Conservation (phyloP, 768 basidiomycete species). For the Pholiota conissans region DNA sequence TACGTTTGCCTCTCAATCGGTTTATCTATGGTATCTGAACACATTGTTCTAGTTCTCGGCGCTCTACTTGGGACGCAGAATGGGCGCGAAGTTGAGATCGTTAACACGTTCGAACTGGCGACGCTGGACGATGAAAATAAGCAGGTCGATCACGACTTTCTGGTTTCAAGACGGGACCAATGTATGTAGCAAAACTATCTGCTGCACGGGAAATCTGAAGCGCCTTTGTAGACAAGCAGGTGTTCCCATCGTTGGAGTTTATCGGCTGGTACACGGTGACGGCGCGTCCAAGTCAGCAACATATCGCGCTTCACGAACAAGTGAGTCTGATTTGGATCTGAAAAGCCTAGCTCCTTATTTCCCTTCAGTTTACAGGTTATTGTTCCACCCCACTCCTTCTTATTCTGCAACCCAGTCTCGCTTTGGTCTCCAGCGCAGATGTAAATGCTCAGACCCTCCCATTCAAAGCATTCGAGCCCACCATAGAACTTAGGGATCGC, state of each 20-base stretch:
- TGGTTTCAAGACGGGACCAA: conserved; percentile 83
- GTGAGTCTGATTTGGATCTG: conserved; percentile 32
- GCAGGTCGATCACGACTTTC: conserved; percentile 77
- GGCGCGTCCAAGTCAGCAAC: conserved; percentile 64
- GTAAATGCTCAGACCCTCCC: conserved; percentile 78
- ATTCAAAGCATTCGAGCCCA: conserved; percentile 91
- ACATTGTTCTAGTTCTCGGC: conserved; percentile 71
- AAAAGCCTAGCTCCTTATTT: background rate
- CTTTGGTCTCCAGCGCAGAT: conserved; percentile 43
- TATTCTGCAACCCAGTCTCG: conserved; percentile 60
- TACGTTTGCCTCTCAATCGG: conserved; percentile 29
- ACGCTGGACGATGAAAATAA: conserved; percentile 51
- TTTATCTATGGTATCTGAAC: conserved; percentile 4
- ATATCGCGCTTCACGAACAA: conserved; percentile 86
- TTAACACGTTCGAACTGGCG: conserved; percentile 93
- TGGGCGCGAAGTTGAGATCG: conserved; percentile 94
- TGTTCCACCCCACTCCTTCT: conserved; percentile 91
- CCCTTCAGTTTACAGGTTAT: conserved; percentile 71
- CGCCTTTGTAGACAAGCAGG: conserved; percentile 80
- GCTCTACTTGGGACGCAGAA: conserved; percentile 92
- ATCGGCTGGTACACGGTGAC: conserved; percentile 98
- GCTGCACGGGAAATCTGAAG: background rate
- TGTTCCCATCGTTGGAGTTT: conserved; percentile 96
- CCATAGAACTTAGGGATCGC: conserved; percentile 80
- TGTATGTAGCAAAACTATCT: conserved; percentile 44